Evolutionary conservation across 148 eudicot genomes (phyloP), one percentile per base, ranked within the genome.

Genomic region (Bassia scoparia): DNA sequence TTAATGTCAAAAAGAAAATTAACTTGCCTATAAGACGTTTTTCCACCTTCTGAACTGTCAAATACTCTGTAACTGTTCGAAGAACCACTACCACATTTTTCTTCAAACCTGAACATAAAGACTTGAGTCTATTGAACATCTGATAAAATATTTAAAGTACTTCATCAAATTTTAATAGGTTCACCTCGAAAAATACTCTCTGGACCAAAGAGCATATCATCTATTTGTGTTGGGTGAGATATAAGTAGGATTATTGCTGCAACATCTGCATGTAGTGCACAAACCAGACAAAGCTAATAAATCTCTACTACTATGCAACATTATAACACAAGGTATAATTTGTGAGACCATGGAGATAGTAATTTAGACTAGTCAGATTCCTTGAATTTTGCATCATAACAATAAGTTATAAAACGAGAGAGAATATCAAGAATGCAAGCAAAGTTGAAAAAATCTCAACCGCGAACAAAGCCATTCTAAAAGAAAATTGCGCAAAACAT

Each of bases 141-240:
- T 64, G 61, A 48, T 74, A 64, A 67, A 79, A 41, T 49, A 69
- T n/a, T 5, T 2, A 66, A 61, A 74, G 31, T 26, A 52, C n/a
- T 38, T 13, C 68, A 37, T 52, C 35, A 61, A 61, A 37, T 31
- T 14, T 8, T 35, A 79, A 67, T 77, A 74, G 69, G 66, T 78
- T 60, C 61, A 80, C 98, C 98, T 86, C 86, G 80, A 79, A 89
- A 84, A 56, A 84, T 79, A 61, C 90, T 87, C 75, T 85, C 81
- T 18, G 61, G 75, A 67, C 85, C 84, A 67, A 84, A 81, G 52
- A 89, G 69, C 29, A 87, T 43, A 68, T 87, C 85, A 76, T 88
- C 83, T 76, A 88, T 78, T 73, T 86, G 91, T 80, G 84, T 86
- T 62, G 78, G 81, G 48, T 86, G 83, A 67, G 87, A 76, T 75